A percentile compares a stretch with the other conserved stretches of the same genome.
phyloP scores from a whole-genome alignment of 768 basidiomycete genomes.

The Kwoniella pini region DNA sequence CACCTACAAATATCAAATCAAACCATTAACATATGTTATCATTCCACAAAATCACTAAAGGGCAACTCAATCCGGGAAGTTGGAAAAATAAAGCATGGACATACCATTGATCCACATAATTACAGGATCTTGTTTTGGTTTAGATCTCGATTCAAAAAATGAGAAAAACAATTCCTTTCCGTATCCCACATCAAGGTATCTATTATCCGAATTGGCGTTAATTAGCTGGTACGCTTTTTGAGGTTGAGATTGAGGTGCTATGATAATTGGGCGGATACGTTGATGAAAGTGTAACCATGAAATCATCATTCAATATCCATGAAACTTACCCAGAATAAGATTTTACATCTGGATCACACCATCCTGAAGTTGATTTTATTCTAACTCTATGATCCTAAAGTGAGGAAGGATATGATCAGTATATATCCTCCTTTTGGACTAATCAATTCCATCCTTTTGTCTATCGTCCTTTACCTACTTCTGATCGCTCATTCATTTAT shows the following conservation, averaged over 20 bases:
- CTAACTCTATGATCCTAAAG: slow-evolving; percentile 54
- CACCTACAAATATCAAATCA: slow-evolving; percentile 50
- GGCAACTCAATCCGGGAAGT: neutral
- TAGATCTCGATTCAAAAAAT: slow-evolving; percentile 69
- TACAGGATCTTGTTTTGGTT: slow-evolving; percentile 51
- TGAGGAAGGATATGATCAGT: neutral
- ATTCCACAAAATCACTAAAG: too few relatives aligned
- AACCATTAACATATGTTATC: neutral
- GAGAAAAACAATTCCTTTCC: slow-evolving; percentile 60
- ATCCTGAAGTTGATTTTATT: slow-evolving; percentile 57
- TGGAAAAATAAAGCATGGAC: neutral
- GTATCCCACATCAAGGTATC: slow-evolving; percentile 50
- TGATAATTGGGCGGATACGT: too few relatives aligned
- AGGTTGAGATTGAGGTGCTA: too few relatives aligned
- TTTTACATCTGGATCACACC: slow-evolving; percentile 58
- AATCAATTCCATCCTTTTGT: too few relatives aligned
- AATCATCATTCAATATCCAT: too few relatives aligned
- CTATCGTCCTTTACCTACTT: too few relatives aligned
- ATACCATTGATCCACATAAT: slow-evolving; percentile 55
- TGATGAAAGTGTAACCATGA: too few relatives aligned
- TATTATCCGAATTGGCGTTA: too few relatives aligned
- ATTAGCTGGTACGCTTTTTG: too few relatives aligned
- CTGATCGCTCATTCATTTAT: too few relatives aligned
- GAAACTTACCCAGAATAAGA: slow-evolving; percentile 48
- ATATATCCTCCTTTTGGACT: neutral